Percentiles rank a stretch among this genome's conserved stretches.
Conservation (phyloP, 2,329 filamentous ascomycete genomes). For the Colletotrichum sp. region DNA sequence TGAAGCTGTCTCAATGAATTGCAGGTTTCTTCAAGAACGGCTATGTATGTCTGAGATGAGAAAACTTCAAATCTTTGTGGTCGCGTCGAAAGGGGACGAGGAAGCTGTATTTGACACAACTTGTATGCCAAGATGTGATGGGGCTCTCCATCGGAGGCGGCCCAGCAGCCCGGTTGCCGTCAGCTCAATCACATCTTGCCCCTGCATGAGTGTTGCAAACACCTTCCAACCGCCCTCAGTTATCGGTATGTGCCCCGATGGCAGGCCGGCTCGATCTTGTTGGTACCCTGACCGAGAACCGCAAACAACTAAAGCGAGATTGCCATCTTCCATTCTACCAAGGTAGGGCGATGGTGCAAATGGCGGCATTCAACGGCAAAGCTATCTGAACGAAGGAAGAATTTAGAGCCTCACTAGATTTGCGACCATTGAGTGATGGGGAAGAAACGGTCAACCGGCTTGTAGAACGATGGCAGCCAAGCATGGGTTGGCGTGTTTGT, state of each 20-base stretch:
- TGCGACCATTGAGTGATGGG: background rate
- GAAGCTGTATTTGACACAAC: background rate
- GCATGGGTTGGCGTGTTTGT: background rate
- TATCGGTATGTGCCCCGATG: background rate
- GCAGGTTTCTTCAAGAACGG: background rate
- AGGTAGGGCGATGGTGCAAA: too few species aligned
- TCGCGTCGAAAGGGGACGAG: background rate
- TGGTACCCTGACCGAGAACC: background rate
- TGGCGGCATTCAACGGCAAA: too few species aligned
- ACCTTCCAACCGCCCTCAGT: background rate
- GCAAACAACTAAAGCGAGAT: background rate
- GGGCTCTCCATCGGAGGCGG: background rate
- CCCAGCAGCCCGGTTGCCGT: background rate
- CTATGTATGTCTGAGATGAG: background rate
- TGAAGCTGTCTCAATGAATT: background rate
- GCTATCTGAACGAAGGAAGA: too few species aligned
- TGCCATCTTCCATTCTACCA: background rate
- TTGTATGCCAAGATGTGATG: background rate
- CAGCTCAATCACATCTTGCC: background rate
- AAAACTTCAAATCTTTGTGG: accelerated
- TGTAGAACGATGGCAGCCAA: background rate
- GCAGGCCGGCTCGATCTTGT: background rate
- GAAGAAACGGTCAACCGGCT: background rate
- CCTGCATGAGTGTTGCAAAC: background rate
- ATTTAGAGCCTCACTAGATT: background rate